phyloP scores from a whole-genome alignment of 768 basidiomycete genomes.

The Sarcodon sp. region DNA sequence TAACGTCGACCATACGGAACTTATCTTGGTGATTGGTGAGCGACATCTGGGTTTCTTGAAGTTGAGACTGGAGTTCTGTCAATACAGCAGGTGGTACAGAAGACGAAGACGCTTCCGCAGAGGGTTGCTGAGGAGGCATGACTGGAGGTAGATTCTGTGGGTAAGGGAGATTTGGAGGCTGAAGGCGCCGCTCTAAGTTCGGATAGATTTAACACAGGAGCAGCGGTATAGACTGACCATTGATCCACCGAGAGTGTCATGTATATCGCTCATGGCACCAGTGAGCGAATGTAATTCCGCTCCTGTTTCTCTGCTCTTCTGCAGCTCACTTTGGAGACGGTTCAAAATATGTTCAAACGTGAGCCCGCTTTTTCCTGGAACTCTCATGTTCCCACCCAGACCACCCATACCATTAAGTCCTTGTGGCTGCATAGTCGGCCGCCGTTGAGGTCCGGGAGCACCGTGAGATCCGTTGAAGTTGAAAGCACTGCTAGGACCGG shows the following conservation, averaged over 20 bases:
- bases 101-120: conserved; percentile 13
- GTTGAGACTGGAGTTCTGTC: conserved; percentile 65
- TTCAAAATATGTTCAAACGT: conserved; percentile 88
- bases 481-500: conserved; percentile 18
- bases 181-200: conserved; percentile 2
- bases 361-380: conserved; percentile 74
- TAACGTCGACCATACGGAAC: conserved; percentile 69
- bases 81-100: conserved; percentile 22
- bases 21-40: conserved; percentile 72
- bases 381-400: conserved; percentile 59
- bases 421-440: conserved; percentile 46
- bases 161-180: conserved; percentile 55
- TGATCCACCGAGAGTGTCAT: conserved; percentile 79
- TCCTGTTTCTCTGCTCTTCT: conserved; percentile 90
- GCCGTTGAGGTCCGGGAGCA: conserved; percentile 25
- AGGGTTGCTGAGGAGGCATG: conserved; percentile 15
- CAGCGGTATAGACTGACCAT: conserved; percentile 35
- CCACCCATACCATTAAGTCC: conserved; percentile 62
- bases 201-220: background rate
- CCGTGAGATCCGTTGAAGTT: conserved; percentile 25
- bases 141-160: conserved; percentile 58
- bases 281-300: conserved; percentile 70
- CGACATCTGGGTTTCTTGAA: conserved; percentile 72
- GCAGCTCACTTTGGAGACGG: conserved; percentile 85
- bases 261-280: conserved; percentile 78